phyloP scores from a whole-genome alignment of 257 asterid genomes.

The Fraxinus quadrangulata region DNA sequence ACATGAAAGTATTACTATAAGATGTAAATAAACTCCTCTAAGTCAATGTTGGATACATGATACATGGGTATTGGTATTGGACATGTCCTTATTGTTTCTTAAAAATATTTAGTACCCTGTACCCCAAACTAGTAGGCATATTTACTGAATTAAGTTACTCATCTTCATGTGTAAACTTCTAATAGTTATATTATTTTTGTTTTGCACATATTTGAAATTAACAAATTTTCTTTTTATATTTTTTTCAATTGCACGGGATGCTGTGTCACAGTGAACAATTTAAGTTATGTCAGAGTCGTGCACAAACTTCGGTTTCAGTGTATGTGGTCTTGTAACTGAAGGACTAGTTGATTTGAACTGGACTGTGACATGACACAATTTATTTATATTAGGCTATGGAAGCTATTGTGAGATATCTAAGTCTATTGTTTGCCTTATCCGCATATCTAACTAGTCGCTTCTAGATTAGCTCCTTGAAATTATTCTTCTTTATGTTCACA shows the following conservation, averaged over 20 bases:
- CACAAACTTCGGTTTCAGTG: not conserved
- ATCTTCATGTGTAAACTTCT: not conserved
- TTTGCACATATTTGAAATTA: not conserved
- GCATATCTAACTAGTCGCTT: not conserved
- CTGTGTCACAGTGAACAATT: not conserved
- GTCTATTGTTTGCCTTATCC: not conserved
- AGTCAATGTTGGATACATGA: slow-evolving; percentile 6
- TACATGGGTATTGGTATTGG: slow-evolving; percentile 10
- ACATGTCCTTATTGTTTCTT: not conserved
- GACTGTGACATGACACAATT: not conserved
- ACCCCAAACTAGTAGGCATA: not conserved
- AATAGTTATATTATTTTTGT: not conserved
- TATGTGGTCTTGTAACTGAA: not conserved
- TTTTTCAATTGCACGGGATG: not conserved
- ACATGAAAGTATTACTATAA: not conserved
- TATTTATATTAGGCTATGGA: not conserved
- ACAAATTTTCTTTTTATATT: not conserved
- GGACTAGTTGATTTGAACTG: not conserved
- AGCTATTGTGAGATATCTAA: not conserved
- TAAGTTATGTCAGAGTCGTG: not conserved
- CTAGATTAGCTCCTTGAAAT: not conserved
- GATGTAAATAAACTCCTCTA: not conserved
- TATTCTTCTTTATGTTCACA: not conserved
- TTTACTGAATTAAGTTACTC: not conserved
- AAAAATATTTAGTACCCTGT: not conserved